Evolutionary conservation across 1,284 basidiomycete genomes (phyloP).

Genomic region (Flammula alnicola): DNA sequence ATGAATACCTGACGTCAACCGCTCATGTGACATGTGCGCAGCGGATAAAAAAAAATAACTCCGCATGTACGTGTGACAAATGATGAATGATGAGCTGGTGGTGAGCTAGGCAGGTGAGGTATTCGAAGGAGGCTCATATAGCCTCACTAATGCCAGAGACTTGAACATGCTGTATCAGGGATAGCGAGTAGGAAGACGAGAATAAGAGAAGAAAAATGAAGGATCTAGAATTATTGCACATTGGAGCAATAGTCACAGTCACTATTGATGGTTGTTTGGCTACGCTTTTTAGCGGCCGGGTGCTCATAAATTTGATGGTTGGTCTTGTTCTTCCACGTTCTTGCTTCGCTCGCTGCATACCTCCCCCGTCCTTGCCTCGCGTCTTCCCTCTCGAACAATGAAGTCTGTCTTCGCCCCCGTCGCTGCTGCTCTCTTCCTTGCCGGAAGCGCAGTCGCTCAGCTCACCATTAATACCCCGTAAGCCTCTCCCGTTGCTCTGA

Average conservation of each 20-base stretch:
- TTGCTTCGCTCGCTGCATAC: conserved; percentile 9
- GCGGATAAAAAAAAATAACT: no score
- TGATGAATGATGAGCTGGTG: no score
- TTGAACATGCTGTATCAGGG: no score
- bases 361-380: conserved; percentile 30
- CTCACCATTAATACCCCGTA: conserved; percentile 66
- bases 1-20: no score
- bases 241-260: not conserved
- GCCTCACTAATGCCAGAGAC: no score
- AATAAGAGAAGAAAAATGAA: no score
- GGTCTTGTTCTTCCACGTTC: conserved; percentile 32
- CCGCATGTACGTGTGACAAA: no score
- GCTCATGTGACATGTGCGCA: no score
- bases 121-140: no score
- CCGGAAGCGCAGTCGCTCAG: conserved; percentile 48
- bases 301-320: conserved; percentile 30
- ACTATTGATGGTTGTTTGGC: conserved; percentile 19
- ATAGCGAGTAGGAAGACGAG: no score
- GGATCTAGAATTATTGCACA: no score
- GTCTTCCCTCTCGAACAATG: conserved; percentile 44
- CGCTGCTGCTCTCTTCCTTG: conserved; percentile 43
- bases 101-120: no score
- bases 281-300: conserved; percentile 1
- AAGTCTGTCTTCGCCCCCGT: conserved; percentile 45
- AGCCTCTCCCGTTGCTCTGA: conserved; percentile 29